Conservation (phyloP, 805 yeast species). For the Scheffersomyces ergatensis region DNA sequence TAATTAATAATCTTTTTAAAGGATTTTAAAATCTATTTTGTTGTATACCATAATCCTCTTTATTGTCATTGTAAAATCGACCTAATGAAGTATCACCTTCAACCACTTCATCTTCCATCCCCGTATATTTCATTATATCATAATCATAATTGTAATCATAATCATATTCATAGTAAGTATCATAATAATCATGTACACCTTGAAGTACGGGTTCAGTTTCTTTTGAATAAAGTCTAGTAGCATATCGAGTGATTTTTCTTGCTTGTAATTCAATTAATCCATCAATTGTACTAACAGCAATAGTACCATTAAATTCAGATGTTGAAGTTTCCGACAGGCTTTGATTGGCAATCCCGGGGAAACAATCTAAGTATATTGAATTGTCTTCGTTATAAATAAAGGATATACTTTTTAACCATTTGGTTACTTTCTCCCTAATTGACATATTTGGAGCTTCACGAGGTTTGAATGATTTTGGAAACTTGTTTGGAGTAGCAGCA, state of each 20-base stretch:
- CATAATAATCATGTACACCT: background rate
- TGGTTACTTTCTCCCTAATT: constrained; percentile 59
- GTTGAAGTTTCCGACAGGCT: background rate
- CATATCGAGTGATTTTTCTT: constrained; percentile 46
- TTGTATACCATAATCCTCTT: constrained; percentile 22
- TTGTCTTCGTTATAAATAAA: constrained; percentile 19
- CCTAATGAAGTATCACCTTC: constrained; percentile 9
- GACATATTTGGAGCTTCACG: constrained; percentile 63
- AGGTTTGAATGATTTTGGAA: constrained; percentile 49
- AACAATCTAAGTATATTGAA: constrained; percentile 38
- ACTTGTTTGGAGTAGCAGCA: too few relatives aligned
- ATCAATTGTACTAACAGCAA: constrained; percentile 7
- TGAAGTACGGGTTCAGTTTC: constrained; percentile 18
- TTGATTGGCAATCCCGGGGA: constrained; percentile 43
- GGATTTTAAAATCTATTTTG: constrained; percentile 26
- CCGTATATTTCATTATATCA: background rate
- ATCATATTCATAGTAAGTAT: background rate
- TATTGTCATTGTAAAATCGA: constrained; percentile 16
- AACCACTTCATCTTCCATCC: background rate
- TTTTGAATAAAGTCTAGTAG: constrained; percentile 35
- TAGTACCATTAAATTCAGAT: too few relatives aligned
- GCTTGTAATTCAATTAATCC: constrained; percentile 54
- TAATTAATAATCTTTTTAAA: too few relatives aligned
- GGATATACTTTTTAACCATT: constrained; percentile 65
- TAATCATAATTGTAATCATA: background rate